These are phyloP conservation scores for Trifolium subterraneum DNA, from an alignment of 306 rosid species.

Conservation along the genomic window DNA sequence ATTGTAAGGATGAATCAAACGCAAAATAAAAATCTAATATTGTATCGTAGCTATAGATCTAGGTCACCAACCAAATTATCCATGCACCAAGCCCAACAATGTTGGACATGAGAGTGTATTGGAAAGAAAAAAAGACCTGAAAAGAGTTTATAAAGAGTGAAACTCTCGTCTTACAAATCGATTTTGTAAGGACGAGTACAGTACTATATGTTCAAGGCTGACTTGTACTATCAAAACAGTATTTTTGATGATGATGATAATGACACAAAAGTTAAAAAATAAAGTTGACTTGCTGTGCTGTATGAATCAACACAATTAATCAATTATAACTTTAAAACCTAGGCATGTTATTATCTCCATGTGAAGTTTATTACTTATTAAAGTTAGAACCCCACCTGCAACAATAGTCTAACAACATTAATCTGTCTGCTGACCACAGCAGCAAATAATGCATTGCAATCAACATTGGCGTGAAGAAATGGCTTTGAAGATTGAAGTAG, in stretches of 20 bases:
- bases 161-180: no score
- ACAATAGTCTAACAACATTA: constrained; percentile 54
- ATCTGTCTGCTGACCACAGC: constrained; percentile 69
- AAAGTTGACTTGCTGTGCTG: background rate
- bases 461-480: constrained; percentile 59
- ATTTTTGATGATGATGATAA: background rate
- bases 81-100: background rate
- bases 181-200: no score
- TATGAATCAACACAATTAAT: constrained; percentile 24
- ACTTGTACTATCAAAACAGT: background rate
- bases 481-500: constrained; percentile 72
- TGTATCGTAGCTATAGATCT: no score
- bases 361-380: constrained; percentile 32
- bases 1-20: background rate
- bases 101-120: background rate
- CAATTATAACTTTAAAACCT: constrained; percentile 19
- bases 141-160: background rate
- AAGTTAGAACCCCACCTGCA: constrained; percentile 58
- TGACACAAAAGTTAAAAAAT: background rate
- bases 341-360: constrained; percentile 31
- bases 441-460: constrained; percentile 65
- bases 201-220: background rate
- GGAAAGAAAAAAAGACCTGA: background rate
- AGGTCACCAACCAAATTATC: background rate
- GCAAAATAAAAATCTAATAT: no score